phyloP scores from a whole-genome alignment of 208 protist species.

The Porcisia hertigi region DNA sequence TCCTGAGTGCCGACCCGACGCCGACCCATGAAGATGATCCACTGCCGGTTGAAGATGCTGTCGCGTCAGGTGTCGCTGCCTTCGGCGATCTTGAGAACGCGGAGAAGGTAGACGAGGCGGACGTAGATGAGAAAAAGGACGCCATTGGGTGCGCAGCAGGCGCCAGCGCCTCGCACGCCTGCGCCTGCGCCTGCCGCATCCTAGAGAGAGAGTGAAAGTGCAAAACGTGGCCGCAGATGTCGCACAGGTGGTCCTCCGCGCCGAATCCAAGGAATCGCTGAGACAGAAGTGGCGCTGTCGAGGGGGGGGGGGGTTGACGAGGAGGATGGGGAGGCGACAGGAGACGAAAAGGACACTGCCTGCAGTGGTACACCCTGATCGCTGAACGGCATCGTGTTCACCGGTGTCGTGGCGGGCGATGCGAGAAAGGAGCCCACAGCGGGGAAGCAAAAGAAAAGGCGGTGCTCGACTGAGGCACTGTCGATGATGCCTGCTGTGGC shows the following conservation, averaged over 20 bases:
- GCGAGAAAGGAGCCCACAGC: background rate
- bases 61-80: background rate
- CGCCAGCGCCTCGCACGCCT: slow-evolving; percentile 22
- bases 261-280: slow-evolving; percentile 46
- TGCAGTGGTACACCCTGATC: background rate
- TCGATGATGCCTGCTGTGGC: background rate
- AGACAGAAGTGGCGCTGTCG: background rate
- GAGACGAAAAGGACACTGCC: background rate
- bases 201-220: slow-evolving; percentile 44
- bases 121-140: background rate
- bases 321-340: background rate
- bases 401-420: background rate
- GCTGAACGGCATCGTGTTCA: background rate
- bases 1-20: slow-evolving; percentile 11
- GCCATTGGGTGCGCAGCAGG: slow-evolving; percentile 17
- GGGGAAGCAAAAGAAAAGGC: background rate
- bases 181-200: slow-evolving; percentile 21
- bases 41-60: background rate
- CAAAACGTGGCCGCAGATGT: slow-evolving; percentile 33
- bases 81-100: background rate
- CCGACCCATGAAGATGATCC: slow-evolving; percentile 18
- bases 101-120: background rate
- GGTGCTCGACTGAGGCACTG: background rate
- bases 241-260: slow-evolving; percentile 43
- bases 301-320: background rate